These are phyloP conservation scores for Colletotrichum noveboracense DNA, from an alignment of 2,329 filamentous ascomycete species.

Conservation along the genomic window DNA sequence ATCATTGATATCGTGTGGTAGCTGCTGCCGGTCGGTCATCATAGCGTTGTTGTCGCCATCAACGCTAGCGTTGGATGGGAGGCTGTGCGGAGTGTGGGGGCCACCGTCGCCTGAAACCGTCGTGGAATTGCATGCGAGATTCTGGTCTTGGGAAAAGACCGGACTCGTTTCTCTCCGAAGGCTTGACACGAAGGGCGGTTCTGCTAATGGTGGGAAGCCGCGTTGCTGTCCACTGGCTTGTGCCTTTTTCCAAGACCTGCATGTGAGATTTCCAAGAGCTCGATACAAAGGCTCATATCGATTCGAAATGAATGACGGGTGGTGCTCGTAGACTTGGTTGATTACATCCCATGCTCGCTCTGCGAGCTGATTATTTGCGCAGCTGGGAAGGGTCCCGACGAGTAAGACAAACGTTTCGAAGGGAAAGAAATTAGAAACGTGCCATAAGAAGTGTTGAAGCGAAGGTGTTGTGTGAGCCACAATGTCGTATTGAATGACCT, in stretches of 20 bases:
- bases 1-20: not conserved
- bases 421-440: slow-evolving; percentile 57
- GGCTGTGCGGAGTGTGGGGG: not conserved
- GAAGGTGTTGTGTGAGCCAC: slow-evolving; percentile 45
- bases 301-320: not conserved
- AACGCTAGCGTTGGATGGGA: not conserved
- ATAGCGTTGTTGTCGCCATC: not conserved
- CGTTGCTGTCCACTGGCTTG: not conserved
- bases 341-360: slow-evolving; percentile 59
- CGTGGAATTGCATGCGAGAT: not conserved
- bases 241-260: slow-evolving; percentile 54
- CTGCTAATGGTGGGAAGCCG: not conserved
- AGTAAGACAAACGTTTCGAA: slow-evolving; percentile 60
- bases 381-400: slow-evolving; percentile 55
- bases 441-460: slow-evolving; percentile 58
- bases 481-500: slow-evolving; percentile 52
- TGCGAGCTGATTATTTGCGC: slow-evolving; percentile 50
- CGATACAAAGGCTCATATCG: slow-evolving; percentile 7
- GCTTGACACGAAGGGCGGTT: not conserved
- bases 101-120: not conserved
- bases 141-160: not conserved
- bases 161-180: not conserved
- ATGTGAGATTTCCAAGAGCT: slow-evolving; percentile 49
- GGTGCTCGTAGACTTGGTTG: slow-evolving; percentile 31
- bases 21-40: not conserved